Evolutionary conservation across 164 flowering plant species (phyloP), one percentile per base, ranked within the genome.

Genomic region (Tetracentron sinense): DNA sequence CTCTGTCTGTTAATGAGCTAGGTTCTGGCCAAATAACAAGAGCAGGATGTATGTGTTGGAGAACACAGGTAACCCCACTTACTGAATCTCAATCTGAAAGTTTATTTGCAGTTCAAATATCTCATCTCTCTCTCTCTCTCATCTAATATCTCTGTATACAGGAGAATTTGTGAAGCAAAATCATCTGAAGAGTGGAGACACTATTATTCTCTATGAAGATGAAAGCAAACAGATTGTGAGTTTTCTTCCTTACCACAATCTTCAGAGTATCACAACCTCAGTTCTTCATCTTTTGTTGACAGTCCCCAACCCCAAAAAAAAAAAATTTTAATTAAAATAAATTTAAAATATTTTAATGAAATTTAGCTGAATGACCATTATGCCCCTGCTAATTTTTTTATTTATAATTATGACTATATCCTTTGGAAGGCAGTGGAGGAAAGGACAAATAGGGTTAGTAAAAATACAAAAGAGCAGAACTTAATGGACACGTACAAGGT

Each of bases 21-120:
- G n/a, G n/a, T n/a, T n/a, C n/a, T n/a, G n/a, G n/a, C 71, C 65
- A 3, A 68, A 68, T 28, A 61, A 68, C 51, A 68, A 55, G 28
- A 68, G 71, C 55, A 46, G 66, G 35, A 68, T 68, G 66, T 68
- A 68, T 48, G 56, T 68, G 0, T 14, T 68, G 26, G 71, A 62
- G 52, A 62, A 62, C 12, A 68, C 66, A 46, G 71, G 71, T 68
- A 68, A 30, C 26, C 56, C 56, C 54, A 42, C 28, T 27, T 50
- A 16, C 14, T 49, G 0, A 29, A 20, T 60, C n/a, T 60, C 44
- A 38, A 38, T 38, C 14, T 38, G 44, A 38, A 3, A 38, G 44
- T 16, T 38, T 38, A 16, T 3, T 8, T 38, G 11, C 44, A 38
- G 14, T 38, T 4, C 14, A 38, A 38, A 38, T 38, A 12, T 4